Conservation (phyloP, 179 eudicot species). For the Pouteria campechiana region DNA sequence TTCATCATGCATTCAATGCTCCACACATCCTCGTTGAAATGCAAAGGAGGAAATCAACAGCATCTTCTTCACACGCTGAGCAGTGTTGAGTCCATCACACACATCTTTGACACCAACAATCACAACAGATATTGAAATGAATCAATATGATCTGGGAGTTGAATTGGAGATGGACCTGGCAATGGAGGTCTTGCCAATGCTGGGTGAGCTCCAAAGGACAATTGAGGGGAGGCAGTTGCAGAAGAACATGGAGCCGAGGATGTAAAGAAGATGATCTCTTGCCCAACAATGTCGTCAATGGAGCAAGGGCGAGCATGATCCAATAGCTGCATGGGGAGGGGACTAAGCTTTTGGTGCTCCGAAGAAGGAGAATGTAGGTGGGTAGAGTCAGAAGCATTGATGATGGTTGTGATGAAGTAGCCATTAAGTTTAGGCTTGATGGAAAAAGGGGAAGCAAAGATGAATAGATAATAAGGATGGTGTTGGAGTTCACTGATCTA, state of each 20-base stretch:
- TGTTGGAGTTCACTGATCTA: constrained; percentile 1
- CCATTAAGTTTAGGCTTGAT: constrained; percentile 43
- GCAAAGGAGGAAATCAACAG: too few relatives aligned
- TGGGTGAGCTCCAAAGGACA: constrained; percentile 89
- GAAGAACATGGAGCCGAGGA: constrained; percentile 39
- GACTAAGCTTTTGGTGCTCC: not conserved
- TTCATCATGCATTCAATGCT: too few relatives aligned
- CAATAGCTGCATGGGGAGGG: constrained; percentile 26
- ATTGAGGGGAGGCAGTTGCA: constrained; percentile 53
- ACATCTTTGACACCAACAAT: constrained; percentile 76
- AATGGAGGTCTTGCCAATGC: constrained; percentile 88
- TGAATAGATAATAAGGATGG: constrained; percentile 4
- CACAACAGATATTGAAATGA: constrained; percentile 62
- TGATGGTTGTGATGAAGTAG: constrained; percentile 25
- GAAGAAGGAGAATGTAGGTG: constrained; percentile 3
- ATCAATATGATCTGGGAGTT: constrained; percentile 20
- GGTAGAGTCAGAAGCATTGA: constrained; percentile 9
- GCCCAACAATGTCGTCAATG: constrained; percentile 55
- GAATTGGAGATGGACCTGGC: constrained; percentile 48
- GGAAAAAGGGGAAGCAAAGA: constrained; percentile 3
- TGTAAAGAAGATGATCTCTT: constrained; percentile 61
- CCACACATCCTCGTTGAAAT: too few relatives aligned
- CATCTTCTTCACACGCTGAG: too few relatives aligned
- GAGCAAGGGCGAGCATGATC: constrained; percentile 71
- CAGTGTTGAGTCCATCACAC: too few relatives aligned